Evolutionary conservation across 1,139 yeast genomes (phyloP).

Genomic region (Spathaspora sp.): DNA sequence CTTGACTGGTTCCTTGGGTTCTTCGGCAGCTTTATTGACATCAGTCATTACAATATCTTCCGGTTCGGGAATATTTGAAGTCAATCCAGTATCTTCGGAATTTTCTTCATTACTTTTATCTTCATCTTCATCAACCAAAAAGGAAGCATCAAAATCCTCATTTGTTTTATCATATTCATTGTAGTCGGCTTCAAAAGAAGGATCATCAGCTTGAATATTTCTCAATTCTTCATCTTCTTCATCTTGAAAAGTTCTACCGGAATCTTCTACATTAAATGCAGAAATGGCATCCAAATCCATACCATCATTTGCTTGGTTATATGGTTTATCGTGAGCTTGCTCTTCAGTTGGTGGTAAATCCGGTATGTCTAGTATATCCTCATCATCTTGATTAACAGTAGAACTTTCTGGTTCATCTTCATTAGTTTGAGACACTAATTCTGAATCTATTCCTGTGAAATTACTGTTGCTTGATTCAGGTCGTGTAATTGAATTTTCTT

Average conservation of each 20-base stretch:
- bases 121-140: slow-evolving; percentile 11
- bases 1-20: slow-evolving; percentile 1
- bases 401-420: slow-evolving; percentile 15
- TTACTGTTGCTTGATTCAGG: not conserved
- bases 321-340: slow-evolving; percentile 19
- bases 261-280: slow-evolving; percentile 17
- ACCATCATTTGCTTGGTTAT: slow-evolving; percentile 51
- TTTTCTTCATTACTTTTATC: slow-evolving; percentile 21
- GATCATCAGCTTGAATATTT: slow-evolving; percentile 14
- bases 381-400: slow-evolving; percentile 34
- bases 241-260: slow-evolving; percentile 6
- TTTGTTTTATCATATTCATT: slow-evolving; percentile 11
- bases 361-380: slow-evolving; percentile 17
- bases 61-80: slow-evolving; percentile 20
- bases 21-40: slow-evolving; percentile 7
- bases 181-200: slow-evolving; percentile 14
- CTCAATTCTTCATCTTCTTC: slow-evolving; percentile 15
- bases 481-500: not conserved
- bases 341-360: slow-evolving; percentile 4
- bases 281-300: slow-evolving; percentile 23
- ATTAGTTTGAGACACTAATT: not conserved
- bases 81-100: slow-evolving; percentile 17
- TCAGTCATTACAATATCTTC: slow-evolving; percentile 16
- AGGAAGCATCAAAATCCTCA: slow-evolving; percentile 13
- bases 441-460: not conserved